Evolutionary conservation across 78 protist species (phyloP), one percentile per base, ranked within the genome.

Genomic region (Cyanophora paradoxa): DNA sequence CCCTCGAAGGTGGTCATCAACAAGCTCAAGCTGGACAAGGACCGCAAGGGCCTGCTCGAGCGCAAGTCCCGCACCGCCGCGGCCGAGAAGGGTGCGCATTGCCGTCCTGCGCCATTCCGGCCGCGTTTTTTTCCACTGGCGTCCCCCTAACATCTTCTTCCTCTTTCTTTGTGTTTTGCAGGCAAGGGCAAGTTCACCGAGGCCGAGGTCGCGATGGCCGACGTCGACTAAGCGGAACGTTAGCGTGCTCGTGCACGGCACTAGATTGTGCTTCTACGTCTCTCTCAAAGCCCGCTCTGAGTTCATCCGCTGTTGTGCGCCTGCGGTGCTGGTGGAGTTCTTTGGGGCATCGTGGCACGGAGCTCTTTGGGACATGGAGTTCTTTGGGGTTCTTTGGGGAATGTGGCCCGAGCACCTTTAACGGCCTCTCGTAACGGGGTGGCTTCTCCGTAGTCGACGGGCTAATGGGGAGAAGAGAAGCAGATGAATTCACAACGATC

Each of bases 1-100:
- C 86, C 94, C 4, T 89, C 94, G 57, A 87, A 90, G 48, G 85
- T 85, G 31, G 87, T 82, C 87, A 82, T 98, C 90, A 89, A 88
- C 86, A 88, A 88, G 85, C 88, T 95, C 64, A 85, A 95, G 84
- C 77, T 96, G 44, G 93, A 91, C 89, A 82, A 79, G 68, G 88
- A 91, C 89, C 94, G 99, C 74, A 83, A 91, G 89, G 67, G 26
- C 48, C 56, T 95, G 64, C 82, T 95, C 57, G 95, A 73, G 28
- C 88, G 93, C 79, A 91, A 91, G 89, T 14, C 13, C 7, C 24
- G 50, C 50, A 44, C 7, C 50, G 13, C 13, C 7, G 50, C 7
- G 7, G 24, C 7, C 7, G 13, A 44, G 50, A 44, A 44, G 50
- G 50, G 13, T 14, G 7, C 13, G 7, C 50, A 44, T 44, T 44